phyloP scores from a whole-genome alignment of 768 basidiomycete genomes.

The Lactifluus volemus region DNA sequence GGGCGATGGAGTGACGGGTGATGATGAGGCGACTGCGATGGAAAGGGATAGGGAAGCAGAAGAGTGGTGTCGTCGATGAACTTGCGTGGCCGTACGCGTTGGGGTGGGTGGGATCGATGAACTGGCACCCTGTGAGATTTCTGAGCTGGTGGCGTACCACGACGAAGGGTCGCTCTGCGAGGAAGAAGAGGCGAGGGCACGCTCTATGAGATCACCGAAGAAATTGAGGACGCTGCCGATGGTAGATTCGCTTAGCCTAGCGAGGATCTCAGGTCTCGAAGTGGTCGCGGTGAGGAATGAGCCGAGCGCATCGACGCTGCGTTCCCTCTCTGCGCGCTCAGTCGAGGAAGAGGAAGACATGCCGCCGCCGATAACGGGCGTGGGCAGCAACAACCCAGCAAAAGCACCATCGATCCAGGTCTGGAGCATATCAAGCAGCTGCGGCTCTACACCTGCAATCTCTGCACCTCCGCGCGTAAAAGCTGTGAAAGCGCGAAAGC shows the following conservation, averaged over 20 bases:
- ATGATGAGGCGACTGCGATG: constrained; percentile 24
- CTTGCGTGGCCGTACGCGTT: constrained; percentile 31
- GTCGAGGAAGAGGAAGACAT: constrained; percentile 27
- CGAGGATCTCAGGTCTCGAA: constrained; percentile 42
- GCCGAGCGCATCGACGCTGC: constrained; percentile 52
- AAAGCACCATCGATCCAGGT: constrained; percentile 63
- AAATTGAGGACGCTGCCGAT: constrained; percentile 50
- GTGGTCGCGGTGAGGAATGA: constrained; percentile 47
- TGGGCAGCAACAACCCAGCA: constrained; percentile 32
- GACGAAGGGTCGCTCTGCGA: constrained; percentile 5
- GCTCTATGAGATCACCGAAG: constrained; percentile 51
- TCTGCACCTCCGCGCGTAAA: constrained; percentile 54
- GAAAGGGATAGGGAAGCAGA: constrained; percentile 40
- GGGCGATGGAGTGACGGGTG: constrained; percentile 26
- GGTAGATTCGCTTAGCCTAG: constrained; percentile 52
- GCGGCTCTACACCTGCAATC: constrained; percentile 54
- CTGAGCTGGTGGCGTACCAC: constrained; percentile 27
- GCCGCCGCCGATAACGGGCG: constrained; percentile 10
- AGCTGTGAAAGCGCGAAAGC: constrained; percentile 57
- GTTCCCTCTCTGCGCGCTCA: constrained; percentile 48
- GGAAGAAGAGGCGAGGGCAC: constrained; percentile 31
- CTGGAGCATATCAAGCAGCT: constrained; percentile 46
- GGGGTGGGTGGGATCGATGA: constrained; percentile 18
- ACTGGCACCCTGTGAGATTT: constrained; percentile 16
- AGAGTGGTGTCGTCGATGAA: constrained; percentile 54